Evolutionary conservation across 768 basidiomycete species (phyloP).

Genomic region (Lenzites betulinus): DNA sequence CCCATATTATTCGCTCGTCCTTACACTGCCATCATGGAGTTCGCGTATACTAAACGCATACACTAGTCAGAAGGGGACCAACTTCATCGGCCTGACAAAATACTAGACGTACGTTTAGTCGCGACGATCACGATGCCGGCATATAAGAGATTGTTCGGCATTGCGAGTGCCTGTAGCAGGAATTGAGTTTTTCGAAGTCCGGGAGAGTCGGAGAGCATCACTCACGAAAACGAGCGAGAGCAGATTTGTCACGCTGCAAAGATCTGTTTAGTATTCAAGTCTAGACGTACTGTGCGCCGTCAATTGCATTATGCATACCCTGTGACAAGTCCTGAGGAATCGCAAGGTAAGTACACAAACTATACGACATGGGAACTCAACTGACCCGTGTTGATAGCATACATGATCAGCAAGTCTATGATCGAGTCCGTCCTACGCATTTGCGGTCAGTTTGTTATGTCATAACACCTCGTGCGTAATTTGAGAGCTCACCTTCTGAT

Average conservation of each 20-base stretch:
- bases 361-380: too few species aligned
- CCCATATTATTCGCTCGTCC: neutral
- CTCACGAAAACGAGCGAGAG: conserved; percentile 10
- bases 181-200: neutral
- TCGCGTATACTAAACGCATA: conserved; percentile 10
- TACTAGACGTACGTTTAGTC: conserved; percentile 5
- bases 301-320: neutral
- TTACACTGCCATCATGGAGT: conserved; percentile 18
- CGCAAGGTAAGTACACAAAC: neutral
- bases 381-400: conserved; percentile 14
- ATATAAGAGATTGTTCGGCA: conserved; percentile 19
- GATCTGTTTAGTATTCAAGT: too few species aligned
- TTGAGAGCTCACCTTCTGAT: neutral
- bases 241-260: conserved; percentile 1
- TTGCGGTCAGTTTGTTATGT: too few species aligned
- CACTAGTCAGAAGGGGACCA: neutral
- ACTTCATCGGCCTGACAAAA: too few species aligned
- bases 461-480: too few species aligned
- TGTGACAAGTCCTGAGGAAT: conserved; percentile 9
- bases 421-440: conserved; percentile 6
- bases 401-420: conserved; percentile 15
- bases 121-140: conserved; percentile 10
- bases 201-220: neutral
- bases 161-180: conserved; percentile 3
- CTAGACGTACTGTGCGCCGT: too few species aligned